A percentile compares a stretch with the other conserved stretches of the same genome.
phyloP scores from a whole-genome alignment of 805 yeast species.

The Spencermartinsiella europaea region DNA sequence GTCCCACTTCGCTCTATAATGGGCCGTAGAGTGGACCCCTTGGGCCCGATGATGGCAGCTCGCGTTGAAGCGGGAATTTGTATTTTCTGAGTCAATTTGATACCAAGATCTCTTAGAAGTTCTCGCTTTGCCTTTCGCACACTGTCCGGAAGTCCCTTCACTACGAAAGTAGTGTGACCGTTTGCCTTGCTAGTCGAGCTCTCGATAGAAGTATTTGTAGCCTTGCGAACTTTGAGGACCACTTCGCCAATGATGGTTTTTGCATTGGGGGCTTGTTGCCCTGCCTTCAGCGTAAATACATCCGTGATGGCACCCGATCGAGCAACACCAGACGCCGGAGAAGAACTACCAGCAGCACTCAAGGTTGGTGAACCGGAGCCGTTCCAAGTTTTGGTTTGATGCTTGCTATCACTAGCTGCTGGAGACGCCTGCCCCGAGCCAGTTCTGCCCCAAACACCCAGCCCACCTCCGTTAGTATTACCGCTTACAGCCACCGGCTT shows the following conservation, averaged over 20 bases:
- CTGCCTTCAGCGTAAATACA: slow-evolving; percentile 68
- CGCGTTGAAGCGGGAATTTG: slow-evolving; percentile 71
- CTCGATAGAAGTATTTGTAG: slow-evolving; percentile 64
- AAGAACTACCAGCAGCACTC: slow-evolving; percentile 12
- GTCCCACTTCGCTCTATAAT: slow-evolving; percentile 64
- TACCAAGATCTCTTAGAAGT: slow-evolving; percentile 68
- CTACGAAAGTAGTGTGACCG: slow-evolving; percentile 74
- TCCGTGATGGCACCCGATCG: slow-evolving; percentile 65
- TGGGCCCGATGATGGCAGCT: slow-evolving; percentile 78
- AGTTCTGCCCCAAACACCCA: slow-evolving; percentile 15
- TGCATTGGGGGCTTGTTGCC: slow-evolving; percentile 56
- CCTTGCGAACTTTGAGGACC: slow-evolving; percentile 54
- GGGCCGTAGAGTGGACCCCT: slow-evolving; percentile 77
- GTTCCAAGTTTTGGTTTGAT: background rate
- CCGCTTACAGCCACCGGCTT: slow-evolving; percentile 2
- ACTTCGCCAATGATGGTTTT: slow-evolving; percentile 67
- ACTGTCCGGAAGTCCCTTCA: slow-evolving; percentile 65
- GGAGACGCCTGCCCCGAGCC: slow-evolving; percentile 1
- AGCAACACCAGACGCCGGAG: slow-evolving; percentile 35
- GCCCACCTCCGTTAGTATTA: slow-evolving; percentile 12
- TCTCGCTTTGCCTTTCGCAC: slow-evolving; percentile 70
- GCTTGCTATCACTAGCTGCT: background rate
- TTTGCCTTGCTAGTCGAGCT: slow-evolving; percentile 73
- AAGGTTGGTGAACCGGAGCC: slow-evolving; percentile 1
- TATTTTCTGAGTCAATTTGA: slow-evolving; percentile 59